Evolutionary conservation across 768 basidiomycete genomes (phyloP), one percentile per base, ranked within the genome.

Genomic region (Tylopilus intermedius): DNA sequence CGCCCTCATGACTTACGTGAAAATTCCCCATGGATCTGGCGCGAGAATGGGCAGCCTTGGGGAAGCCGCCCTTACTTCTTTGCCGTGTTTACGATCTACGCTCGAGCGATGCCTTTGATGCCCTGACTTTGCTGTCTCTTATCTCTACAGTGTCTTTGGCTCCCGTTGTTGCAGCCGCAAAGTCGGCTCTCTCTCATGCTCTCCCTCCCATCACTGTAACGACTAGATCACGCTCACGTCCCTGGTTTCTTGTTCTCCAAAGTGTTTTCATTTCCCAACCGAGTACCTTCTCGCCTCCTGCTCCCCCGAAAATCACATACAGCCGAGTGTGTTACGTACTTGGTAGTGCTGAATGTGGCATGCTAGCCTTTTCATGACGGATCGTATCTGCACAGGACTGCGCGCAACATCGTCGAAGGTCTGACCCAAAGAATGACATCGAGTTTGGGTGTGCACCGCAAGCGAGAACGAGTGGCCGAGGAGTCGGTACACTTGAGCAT

Each of bases 161-260:
- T 26, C 35, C 29, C 55, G 55, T 57, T 58, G 53, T 57, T 45
- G 39, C 58, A 56, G 57, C 52, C 43, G 39, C 58, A 58, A 56
- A 59, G 49, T 44, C 60, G 62, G 62, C 55, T 58, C 40, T 56
- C 39, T 45, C 40, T 56, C 54, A 48, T 65, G 51, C 54, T 39
- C 47, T 63, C 50, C 51, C 26, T 37, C 52, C 65, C 54, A 49
- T 58, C 59, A 63, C 67, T 82, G 83, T 84, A 86, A 84, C 78
- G 79, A 83, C 79, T 84, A 86, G 82, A 85, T 58, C 76, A 84
- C 81, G 78, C 79, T 70, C 70, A 67, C 70, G 65, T 71, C 66
- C 62, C 69, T 50, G 66, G 54, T 51, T 59, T 71, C 63, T 67
- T 63, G 60, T 63, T 67, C 71, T 65, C 68, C 60, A 66, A 62